Evolutionary conservation across 2,329 filamentous ascomycete genomes (phyloP), one percentile per base, ranked within the genome.

Genomic region (Tolypocladium endophyticum): DNA sequence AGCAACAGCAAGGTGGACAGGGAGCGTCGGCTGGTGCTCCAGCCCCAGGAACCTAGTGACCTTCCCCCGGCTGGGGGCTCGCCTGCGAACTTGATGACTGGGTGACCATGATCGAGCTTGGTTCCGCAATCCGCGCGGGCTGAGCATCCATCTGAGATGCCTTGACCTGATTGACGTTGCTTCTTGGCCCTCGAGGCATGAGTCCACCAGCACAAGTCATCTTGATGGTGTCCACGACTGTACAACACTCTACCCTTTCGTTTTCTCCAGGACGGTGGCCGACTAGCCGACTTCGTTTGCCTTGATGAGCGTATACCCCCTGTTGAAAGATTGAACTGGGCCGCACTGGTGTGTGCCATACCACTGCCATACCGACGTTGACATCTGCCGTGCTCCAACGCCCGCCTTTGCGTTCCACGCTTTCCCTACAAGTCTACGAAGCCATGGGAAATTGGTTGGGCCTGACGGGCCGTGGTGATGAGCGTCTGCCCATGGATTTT

Each of bases 1-100:
- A 77, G 66, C 76, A 74, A 61, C 74, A 76, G 58, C 69, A 72
- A 64, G 71, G 72, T 61, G 72, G 74, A 62, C 69, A 74, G 65
- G 72, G 72, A 61, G 64, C 73, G 53, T 66, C 72, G 39, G 65
- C 69, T 41, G 72, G 72, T 61, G 72, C 70, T 57, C 66, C 73
- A 62, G 68, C 72, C 60, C 71, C 72, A 55, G 72, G 72, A 65
- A 70, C 71, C 65, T 70, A 72, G 72, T 74, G 71, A 74, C 68
- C 66, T 65, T 63, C 60, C 58, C 61, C 63, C 28, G 38, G 56
- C 54, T 58, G 59, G 59, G 64, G 61, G 63, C 59, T 25, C 60
- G 63, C 60, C 59, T 60, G 23, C 52, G 33, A 45, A 61, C 62
- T 61, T 70, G 65, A 67, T 70, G 67, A 67, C 68, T 67, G 64